Percentiles rank a stretch among this genome's conserved stretches.
These are phyloP conservation scores for Venturia pyrina DNA, from an alignment of 2,329 filamentous ascomycete species.

Conservation along the genomic window DNA sequence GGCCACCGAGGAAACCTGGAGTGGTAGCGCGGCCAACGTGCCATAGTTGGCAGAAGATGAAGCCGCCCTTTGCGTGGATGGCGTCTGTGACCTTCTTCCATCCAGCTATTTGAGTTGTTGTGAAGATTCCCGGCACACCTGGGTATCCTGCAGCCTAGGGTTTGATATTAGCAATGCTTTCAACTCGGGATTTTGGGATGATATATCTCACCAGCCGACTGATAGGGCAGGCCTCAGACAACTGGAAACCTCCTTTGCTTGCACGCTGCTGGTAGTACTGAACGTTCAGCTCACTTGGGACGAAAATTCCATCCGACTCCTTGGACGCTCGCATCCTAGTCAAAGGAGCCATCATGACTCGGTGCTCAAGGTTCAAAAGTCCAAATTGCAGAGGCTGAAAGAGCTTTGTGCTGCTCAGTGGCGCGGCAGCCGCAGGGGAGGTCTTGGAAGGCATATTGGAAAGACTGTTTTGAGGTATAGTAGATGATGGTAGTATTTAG, in stretches of 20 bases:
- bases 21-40: slow-evolving; percentile 39
- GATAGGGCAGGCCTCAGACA: slow-evolving; percentile 8
- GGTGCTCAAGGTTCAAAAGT: slow-evolving; percentile 10
- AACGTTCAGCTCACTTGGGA: slow-evolving; percentile 26
- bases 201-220: neutral
- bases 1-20: slow-evolving; percentile 18
- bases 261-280: slow-evolving; percentile 26
- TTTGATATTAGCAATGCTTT: neutral
- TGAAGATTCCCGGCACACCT: slow-evolving; percentile 23
- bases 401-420: slow-evolving; percentile 4
- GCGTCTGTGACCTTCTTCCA: slow-evolving; percentile 43
- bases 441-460: slow-evolving; percentile 3
- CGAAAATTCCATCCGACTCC: slow-evolving; percentile 26
- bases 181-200: neutral
- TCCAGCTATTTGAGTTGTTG: slow-evolving; percentile 33
- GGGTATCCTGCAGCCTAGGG: neutral
- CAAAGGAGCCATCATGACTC: slow-evolving; percentile 11
- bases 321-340: slow-evolving; percentile 9
- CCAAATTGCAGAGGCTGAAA: slow-evolving; percentile 12
- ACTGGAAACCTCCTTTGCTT: slow-evolving; percentile 6
- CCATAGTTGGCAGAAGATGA: slow-evolving; percentile 37
- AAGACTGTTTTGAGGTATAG: neutral
- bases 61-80: slow-evolving; percentile 41
- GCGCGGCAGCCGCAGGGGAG: neutral
- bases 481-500: neutral